These are phyloP conservation scores for Amphicarpaea edgeworthii DNA, from an alignment of 306 rosid genomes.

Conservation along the genomic window DNA sequence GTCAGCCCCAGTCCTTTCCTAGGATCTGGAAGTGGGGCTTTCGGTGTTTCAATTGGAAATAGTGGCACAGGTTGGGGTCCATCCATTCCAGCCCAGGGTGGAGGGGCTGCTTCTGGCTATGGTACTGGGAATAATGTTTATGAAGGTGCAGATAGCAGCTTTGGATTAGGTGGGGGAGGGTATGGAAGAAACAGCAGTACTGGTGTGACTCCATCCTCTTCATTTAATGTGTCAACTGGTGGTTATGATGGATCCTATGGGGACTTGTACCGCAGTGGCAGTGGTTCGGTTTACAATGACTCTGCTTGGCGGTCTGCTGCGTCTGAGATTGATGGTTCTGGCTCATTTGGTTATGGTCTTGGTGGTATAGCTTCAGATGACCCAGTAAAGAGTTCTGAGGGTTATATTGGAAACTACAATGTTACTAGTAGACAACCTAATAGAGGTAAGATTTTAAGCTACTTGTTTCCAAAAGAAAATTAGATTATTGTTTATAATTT, in stretches of 20 bases:
- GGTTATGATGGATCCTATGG: constrained; percentile 85
- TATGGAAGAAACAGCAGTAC: constrained; percentile 78
- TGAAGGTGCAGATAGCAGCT: constrained; percentile 73
- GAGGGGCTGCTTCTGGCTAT: constrained; percentile 70
- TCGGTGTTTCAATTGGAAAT: constrained; percentile 78
- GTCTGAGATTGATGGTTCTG: constrained; percentile 83
- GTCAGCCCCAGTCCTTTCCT: constrained; percentile 62
- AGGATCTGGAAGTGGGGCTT: constrained; percentile 73
- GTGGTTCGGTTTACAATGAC: constrained; percentile 73
- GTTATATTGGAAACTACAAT: constrained; percentile 81
- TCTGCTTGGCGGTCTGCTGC: constrained; percentile 84
- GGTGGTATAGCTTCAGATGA: constrained; percentile 78
- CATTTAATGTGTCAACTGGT: constrained; percentile 62
- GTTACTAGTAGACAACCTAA: constrained; percentile 85
- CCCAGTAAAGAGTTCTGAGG: constrained; percentile 75
- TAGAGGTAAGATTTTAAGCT: constrained; percentile 79
- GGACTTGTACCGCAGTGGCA: constrained; percentile 68
- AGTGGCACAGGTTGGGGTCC: constrained; percentile 70
- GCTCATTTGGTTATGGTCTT: constrained; percentile 78
- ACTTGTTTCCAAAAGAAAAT: constrained; percentile 36
- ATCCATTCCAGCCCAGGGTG: constrained; percentile 64
- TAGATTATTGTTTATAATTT: constrained; percentile 13
- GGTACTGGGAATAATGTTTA: constrained; percentile 63
- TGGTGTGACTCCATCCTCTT: constrained; percentile 55
- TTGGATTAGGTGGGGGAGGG: constrained; percentile 74